phyloP scores from a whole-genome alignment of 225 moss, liverwort and hornwort species.

The Sphagnum contortum region DNA sequence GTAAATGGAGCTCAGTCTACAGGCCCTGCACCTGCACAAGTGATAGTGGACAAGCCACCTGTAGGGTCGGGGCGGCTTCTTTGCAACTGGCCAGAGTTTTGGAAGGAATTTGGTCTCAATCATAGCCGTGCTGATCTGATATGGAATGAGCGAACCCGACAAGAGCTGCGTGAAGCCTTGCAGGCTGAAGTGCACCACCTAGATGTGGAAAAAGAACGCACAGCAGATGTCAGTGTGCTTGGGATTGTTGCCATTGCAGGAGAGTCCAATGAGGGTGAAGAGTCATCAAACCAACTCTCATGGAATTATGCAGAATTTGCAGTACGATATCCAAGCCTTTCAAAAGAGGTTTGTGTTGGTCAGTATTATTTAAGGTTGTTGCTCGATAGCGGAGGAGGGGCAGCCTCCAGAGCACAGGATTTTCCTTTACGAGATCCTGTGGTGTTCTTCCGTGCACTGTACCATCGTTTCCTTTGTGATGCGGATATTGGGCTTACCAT shows the following conservation, averaged over 20 bases:
- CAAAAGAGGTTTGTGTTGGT: conserved; percentile 91
- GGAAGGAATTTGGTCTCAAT: conserved; percentile 79
- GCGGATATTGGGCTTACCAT: conserved; percentile 85
- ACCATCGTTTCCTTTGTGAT: conserved; percentile 91
- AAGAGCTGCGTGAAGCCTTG: conserved; percentile 79
- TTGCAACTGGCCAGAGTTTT: conserved; percentile 91
- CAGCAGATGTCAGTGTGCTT: conserved; percentile 60
- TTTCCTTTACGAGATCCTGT: conserved; percentile 84
- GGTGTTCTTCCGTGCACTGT: conserved; percentile 79
- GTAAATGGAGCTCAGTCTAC: conserved; percentile 24
- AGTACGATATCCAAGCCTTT: conserved; percentile 77
- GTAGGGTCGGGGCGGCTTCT: conserved; percentile 62
- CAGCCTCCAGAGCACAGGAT: conserved; percentile 47
- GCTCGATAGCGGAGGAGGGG: conserved; percentile 65
- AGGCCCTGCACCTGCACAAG: conserved; percentile 76
- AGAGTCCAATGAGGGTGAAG: conserved; percentile 42
- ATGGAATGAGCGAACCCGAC: conserved; percentile 88
- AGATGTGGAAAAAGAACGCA: conserved; percentile 88
- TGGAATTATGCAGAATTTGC: conserved; percentile 96
- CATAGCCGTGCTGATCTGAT: conserved; percentile 92
- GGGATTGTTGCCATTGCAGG: conserved; percentile 29
- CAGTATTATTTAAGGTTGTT: conserved; percentile 84
- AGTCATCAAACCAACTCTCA: conserved; percentile 64
- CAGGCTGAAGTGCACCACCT: conserved; percentile 85
- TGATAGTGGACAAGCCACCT: conserved; percentile 47